These are phyloP conservation scores for Shiraia bambusicola DNA, from an alignment of 2,329 filamentous ascomycete genomes.

Conservation along the genomic window DNA sequence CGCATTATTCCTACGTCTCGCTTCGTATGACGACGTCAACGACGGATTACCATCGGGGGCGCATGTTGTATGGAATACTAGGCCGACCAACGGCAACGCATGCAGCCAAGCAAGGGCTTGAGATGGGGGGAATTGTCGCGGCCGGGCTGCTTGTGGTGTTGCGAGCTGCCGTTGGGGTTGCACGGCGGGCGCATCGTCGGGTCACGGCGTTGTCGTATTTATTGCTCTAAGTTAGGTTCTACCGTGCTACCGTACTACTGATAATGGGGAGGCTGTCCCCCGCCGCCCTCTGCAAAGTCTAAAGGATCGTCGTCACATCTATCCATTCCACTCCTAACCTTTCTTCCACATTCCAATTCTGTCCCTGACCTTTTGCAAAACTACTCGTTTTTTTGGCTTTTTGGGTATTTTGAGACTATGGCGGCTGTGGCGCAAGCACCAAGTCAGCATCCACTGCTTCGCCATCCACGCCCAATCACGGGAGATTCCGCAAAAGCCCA, in stretches of 20 bases:
- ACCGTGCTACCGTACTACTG: no score
- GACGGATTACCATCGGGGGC: constrained; percentile 28
- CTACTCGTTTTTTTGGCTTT: background rate
- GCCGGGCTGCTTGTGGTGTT: constrained; percentile 15
- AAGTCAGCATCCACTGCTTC: constrained; percentile 21
- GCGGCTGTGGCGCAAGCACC: constrained; percentile 24
- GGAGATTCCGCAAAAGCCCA: constrained; percentile 30
- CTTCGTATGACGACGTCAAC: constrained; percentile 17
- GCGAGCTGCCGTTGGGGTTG: constrained; percentile 22
- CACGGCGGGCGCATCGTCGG: constrained; percentile 20
- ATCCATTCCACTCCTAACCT: constrained; percentile 16
- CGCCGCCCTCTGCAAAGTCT: constrained; percentile 17
- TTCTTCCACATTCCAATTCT: constrained; percentile 8
- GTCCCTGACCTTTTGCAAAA: constrained; percentile 7
- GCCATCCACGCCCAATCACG: constrained; percentile 29
- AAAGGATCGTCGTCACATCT: constrained; percentile 18
- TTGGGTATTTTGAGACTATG: constrained; percentile 10
- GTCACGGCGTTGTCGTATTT: constrained; percentile 20
- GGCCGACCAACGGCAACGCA: constrained; percentile 21
- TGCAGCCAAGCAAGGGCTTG: constrained; percentile 23
- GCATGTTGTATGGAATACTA: constrained; percentile 27
- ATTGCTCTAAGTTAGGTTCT: no score
- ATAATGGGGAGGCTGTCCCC: constrained; percentile 26
- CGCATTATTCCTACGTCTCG: constrained; percentile 6
- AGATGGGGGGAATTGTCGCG: constrained; percentile 19